Base-by-base conservation (phyloP, 2,329 filamentous ascomycete species). In the Cordyceps cicadae region DNA sequence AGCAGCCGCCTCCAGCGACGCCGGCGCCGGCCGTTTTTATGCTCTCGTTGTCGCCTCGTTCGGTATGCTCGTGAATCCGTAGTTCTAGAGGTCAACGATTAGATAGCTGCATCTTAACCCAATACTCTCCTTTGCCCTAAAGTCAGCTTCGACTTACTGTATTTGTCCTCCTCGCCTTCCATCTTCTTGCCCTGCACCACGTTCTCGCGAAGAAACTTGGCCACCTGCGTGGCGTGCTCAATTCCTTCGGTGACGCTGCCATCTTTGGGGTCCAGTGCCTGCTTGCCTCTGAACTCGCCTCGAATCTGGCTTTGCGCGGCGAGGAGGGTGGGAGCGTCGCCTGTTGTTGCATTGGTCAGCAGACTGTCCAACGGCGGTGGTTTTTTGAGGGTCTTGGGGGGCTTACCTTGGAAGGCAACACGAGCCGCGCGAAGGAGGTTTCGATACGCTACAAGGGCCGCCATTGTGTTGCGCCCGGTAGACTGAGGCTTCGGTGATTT, bases 41-140 rank as follows among this genome's bases (percentile, higher is more conserved):
- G 41, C 87, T 90, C 67, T 97, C 92, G 71, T 99, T 99, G 75
- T 97, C 89, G 59, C 93, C 92, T 65, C 90, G 82, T 74, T 99
- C 93, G 37, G 88, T 99, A 65, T 96, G 79, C 63, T 96, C 83
- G 73, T 97, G 94, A 75, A 97, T 97, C 57, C 87, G 83, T 61
- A 97, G 77, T 71, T 88, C 92, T 97, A 66, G 5, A 49, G 9
- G 2, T n/a, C 6, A 29, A 17, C 5, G 48, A 21, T 49, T 29
- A 49, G 14, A 49, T 15, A 15, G 15, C 1, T 21, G 4, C 4
- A 14, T 48, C 8, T 21, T 15, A 11, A 6, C 9, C 45, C 6
- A 21, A 48, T 1, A 11, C 11, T 5, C 9, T 46, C 45, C 5
- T 24, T 14, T 21, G 24, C 19, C 14, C 19, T 15, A 8, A 3